Conservation (phyloP, 257 asterid species). For the Capsicum baccatum region DNA sequence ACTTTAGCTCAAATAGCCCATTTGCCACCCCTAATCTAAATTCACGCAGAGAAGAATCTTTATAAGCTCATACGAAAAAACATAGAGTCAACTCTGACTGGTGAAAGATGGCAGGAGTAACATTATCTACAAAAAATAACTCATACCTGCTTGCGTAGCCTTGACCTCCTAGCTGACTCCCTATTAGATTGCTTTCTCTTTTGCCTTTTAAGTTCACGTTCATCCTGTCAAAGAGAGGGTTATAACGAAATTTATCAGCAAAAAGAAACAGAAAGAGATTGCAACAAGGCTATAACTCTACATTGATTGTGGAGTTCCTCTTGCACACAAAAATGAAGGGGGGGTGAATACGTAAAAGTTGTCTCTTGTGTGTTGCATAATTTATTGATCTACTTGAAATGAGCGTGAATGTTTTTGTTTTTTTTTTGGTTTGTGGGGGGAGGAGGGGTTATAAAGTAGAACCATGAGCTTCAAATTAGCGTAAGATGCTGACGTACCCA, state of each 20-base stretch:
- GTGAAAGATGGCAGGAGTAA: conserved; percentile 14
- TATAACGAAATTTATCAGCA: conserved; percentile 18
- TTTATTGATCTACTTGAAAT: conserved; percentile 11
- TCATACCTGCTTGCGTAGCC: conserved; percentile 91
- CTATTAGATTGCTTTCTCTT: conserved; percentile 96
- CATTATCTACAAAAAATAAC: not conserved
- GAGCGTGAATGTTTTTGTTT: not conserved
- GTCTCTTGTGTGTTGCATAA: not conserved
- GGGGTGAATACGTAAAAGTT: not conserved
- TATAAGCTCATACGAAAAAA: not conserved
- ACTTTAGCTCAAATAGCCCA: not conserved
- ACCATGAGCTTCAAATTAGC: not conserved
- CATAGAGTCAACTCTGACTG: not conserved
- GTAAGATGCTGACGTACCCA: not conserved
- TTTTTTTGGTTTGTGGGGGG: not conserved
- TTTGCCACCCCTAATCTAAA: conserved; percentile 1
- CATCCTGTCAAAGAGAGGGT: conserved; percentile 60
- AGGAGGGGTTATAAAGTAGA: not conserved
- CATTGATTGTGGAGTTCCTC: conserved; percentile 6
- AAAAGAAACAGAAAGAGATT: conserved; percentile 13
- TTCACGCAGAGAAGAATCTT: not conserved
- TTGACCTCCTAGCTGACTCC: conserved; percentile 98
- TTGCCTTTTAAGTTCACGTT: conserved; percentile 90
- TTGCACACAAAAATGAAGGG: conserved; percentile 17
- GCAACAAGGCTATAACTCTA: not conserved